Base-by-base conservation (phyloP, 2,329 filamentous ascomycete species). In the Claviceps cyperi region DNA sequence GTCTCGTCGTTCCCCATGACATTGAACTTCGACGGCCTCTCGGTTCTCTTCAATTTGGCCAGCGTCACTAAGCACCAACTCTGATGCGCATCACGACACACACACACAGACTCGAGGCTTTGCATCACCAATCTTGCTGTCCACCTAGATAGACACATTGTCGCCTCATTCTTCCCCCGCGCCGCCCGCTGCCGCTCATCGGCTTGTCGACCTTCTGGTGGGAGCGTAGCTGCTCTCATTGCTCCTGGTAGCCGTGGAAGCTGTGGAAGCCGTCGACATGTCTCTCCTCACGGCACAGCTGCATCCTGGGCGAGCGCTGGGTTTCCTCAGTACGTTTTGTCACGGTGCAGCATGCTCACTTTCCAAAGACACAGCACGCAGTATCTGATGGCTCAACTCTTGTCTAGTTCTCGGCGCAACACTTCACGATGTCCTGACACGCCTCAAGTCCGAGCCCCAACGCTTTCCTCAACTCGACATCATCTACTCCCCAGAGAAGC, bases 361-460 rank as follows among this genome's bases (percentile, higher is more conserved):
- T n/a, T n/a, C 17, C n/a, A 14, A 46, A 35, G 22, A 21, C n/a
- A 13, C 17, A 15, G 14, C 15, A 37, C n/a, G n/a, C 17, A 14
- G 17, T 15, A 37, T 15, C 32, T 46, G 22, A 40, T 43, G 41
- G n/a, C 40, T 5, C 15, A 13, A 7, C 21, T 43, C 41, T 44
- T 15, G 13, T 41, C 37, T 38, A 94, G 89, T 83, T 47, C 81
- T 98, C 51, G 92, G 92, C 51, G 86, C 88, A 55, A 95, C 90
- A 2, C 78, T 98, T 37, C 89, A 97, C 68, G 88, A 95, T 62
- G 77, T 94, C 60, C 70, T 97, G 53, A 89, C 86, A 28, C 83
- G 86, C 49, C 75, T 97, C 60, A 97, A 96, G 64, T 83, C 87
- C 49, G 87, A 94, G 63, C 86, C 88, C 9, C 81, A 85, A 57